phyloP scores from a whole-genome alignment of 1,284 basidiomycete species.

The Veloboletus limbatus region DNA sequence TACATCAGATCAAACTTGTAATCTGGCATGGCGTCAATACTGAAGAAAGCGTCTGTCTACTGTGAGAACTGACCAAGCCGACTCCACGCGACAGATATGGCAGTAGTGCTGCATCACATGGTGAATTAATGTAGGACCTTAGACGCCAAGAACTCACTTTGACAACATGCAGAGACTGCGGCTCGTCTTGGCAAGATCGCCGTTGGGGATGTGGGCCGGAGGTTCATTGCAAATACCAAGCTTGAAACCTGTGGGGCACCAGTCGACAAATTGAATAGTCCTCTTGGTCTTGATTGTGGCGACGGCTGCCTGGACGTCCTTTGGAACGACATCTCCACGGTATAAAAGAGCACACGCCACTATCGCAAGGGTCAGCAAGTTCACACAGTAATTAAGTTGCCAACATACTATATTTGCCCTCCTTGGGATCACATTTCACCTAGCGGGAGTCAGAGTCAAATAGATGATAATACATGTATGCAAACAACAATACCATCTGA shows the following conservation, averaged over 20 bases:
- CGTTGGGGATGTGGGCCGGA: conserved; percentile 86
- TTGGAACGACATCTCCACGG: conserved; percentile 97
- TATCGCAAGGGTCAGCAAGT: conserved; percentile 26
- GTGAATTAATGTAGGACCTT: conserved; percentile 9
- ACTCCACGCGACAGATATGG: conserved; percentile 93
- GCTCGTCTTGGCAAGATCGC: conserved; percentile 92
- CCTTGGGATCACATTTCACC: conserved; percentile 92
- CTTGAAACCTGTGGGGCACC: conserved; percentile 98
- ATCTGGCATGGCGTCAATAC: conserved; percentile 47
- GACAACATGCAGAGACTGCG: conserved; percentile 98
- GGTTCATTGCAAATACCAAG: conserved; percentile 98
- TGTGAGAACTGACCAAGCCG: conserved; percentile 62
- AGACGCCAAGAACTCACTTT: conserved; percentile 43
- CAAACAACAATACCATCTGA: conserved; percentile 74
- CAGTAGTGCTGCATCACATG: conserved; percentile 67
- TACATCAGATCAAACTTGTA: conserved; percentile 99
- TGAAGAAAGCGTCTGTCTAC: neutral
- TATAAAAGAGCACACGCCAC: conserved; percentile 89
- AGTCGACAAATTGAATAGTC: conserved; percentile 97
- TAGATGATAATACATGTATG: neutral
- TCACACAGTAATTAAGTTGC: neutral
- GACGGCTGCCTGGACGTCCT: conserved; percentile 94
- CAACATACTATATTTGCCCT: conserved; percentile 92
- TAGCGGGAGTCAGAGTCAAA: conserved; percentile 23
- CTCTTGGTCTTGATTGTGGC: conserved; percentile 95